Conservation (phyloP, 148 eudicot genomes). For the Polygonum maritimum region DNA sequence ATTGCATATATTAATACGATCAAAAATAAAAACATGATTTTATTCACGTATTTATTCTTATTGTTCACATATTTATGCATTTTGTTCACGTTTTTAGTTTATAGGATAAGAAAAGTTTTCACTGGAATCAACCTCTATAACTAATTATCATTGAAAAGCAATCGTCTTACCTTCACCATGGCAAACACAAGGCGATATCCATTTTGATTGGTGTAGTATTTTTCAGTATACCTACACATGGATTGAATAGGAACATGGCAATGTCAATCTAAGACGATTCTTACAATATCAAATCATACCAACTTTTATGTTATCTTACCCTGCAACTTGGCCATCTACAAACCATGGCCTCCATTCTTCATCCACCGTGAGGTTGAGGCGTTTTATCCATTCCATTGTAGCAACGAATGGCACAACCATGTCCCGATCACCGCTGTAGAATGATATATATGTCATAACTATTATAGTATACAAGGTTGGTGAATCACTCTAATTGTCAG, state of each 20-base stretch:
- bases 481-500: too few relatives aligned
- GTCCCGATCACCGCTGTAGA: slow-evolving; percentile 34
- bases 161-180: slow-evolving; percentile 30
- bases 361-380: slow-evolving; percentile 24
- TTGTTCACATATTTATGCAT: too few relatives aligned
- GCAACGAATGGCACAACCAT: slow-evolving; percentile 36
- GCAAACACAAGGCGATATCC: slow-evolving; percentile 27
- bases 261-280: background rate
- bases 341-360: slow-evolving; percentile 39
- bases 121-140: too few relatives aligned
- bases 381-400: slow-evolving; percentile 30
- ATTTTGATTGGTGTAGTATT: slow-evolving; percentile 15
- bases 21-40: too few relatives aligned
- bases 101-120: too few relatives aligned
- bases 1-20: too few relatives aligned
- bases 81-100: too few relatives aligned
- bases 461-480: too few relatives aligned
- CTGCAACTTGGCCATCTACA: slow-evolving; percentile 39
- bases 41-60: too few relatives aligned
- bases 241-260: background rate
- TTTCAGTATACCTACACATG: slow-evolving; percentile 25
- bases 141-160: background rate
- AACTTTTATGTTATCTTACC: slow-evolving; percentile 16
- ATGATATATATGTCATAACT: background rate
- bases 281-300: background rate